Evolutionary conservation across 169 alveolate genomes (phyloP).

Genomic region (Babesia sp.): DNA sequence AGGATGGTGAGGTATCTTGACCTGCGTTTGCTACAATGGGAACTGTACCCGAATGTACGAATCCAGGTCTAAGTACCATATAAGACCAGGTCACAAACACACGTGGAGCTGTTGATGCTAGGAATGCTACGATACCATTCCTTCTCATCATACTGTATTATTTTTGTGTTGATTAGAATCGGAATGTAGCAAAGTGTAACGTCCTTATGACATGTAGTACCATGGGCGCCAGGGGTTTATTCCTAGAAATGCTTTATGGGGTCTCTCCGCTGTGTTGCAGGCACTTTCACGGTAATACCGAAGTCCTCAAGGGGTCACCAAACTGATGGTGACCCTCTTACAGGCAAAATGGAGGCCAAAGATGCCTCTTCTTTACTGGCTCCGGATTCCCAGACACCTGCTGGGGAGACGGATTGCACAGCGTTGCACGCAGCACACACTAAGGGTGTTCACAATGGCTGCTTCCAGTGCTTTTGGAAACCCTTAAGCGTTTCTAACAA

Average conservation of each 20-base stretch:
- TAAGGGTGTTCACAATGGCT: background rate
- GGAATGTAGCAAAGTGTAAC: too few species aligned
- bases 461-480: background rate
- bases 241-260: too few species aligned
- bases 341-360: too few species aligned
- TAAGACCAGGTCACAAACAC: constrained; percentile 32
- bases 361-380: too few species aligned
- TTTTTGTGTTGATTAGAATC: too few species aligned
- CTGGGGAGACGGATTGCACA: constrained; percentile 13
- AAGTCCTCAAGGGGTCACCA: too few species aligned
- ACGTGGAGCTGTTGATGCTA: constrained; percentile 46
- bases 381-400: too few species aligned
- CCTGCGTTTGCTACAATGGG: background rate
- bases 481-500: background rate
- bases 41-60: constrained; percentile 1
- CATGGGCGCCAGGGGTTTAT: too few species aligned
- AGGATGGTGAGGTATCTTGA: background rate
- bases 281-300: too few species aligned
- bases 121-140: constrained; percentile 6
- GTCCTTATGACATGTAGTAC: too few species aligned
- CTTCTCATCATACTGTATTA: constrained; percentile 5
- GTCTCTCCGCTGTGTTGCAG: too few species aligned
- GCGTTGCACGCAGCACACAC: constrained; percentile 27
- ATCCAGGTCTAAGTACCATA: background rate
- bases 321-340: too few species aligned